Conservation (phyloP, 2,329 filamentous ascomycete species). For the Fusarium miscanthi region DNA sequence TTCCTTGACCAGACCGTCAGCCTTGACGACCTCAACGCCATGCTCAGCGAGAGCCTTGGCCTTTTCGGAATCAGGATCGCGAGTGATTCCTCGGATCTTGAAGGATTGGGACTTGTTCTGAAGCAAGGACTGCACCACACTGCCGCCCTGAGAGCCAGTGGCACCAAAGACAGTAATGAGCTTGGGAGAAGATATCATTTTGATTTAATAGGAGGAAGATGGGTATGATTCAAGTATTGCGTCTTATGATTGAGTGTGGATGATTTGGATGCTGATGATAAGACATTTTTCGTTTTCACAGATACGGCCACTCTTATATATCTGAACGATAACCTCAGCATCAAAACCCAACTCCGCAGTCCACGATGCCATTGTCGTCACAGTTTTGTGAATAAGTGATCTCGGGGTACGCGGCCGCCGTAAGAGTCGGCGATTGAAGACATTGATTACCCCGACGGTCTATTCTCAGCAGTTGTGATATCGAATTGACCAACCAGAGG, state of each 20-base stretch:
- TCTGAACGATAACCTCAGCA: background rate
- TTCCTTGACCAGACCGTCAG: slow-evolving; percentile 43
- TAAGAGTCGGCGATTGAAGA: slow-evolving; percentile 18
- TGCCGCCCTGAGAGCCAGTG: slow-evolving; percentile 48
- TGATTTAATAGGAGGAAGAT: background rate
- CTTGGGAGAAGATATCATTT: slow-evolving; percentile 43
- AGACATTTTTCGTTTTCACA: background rate
- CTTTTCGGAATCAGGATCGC: slow-evolving; percentile 45
- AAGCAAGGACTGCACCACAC: slow-evolving; percentile 47
- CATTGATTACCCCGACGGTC: slow-evolving; percentile 29
- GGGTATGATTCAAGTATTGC: background rate
- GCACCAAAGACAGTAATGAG: slow-evolving; percentile 49
- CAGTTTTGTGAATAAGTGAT: slow-evolving; percentile 18
- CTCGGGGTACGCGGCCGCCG: slow-evolving; percentile 8
- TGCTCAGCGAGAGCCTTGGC: slow-evolving; percentile 42
- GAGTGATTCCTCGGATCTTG: slow-evolving; percentile 46
- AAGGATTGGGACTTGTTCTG: slow-evolving; percentile 45
- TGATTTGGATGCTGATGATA: slow-evolving; percentile 20
- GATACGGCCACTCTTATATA: slow-evolving; percentile 29
- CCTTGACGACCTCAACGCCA: slow-evolving; percentile 48
- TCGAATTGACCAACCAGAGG: slow-evolving; percentile 10
- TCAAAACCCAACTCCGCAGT: slow-evolving; percentile 20
- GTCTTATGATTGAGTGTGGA: background rate
- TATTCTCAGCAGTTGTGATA: background rate
- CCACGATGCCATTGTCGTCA: background rate